phyloP scores from a whole-genome alignment of 2,329 filamentous ascomycete genomes.

The Ascochyta viciae-villosae region DNA sequence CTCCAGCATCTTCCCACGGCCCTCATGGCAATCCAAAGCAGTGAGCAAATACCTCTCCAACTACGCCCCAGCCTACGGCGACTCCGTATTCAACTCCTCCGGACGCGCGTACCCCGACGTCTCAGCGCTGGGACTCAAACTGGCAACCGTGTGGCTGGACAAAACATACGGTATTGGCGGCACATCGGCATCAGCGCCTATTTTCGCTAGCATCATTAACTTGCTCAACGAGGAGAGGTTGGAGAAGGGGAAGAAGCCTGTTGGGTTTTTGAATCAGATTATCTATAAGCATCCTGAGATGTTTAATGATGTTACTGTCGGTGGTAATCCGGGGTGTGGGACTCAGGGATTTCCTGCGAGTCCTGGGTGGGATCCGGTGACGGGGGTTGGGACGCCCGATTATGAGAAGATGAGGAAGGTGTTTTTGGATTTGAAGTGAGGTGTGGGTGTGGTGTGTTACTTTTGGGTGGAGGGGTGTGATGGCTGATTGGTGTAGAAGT shows the following conservation, averaged over 20 bases:
- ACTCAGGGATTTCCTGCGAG: slow-evolving; percentile 35
- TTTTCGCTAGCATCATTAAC: slow-evolving; percentile 63
- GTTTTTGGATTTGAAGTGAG: slow-evolving; percentile 16
- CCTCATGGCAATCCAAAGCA: slow-evolving; percentile 52
- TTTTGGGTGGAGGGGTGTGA: background rate
- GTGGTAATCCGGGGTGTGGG: slow-evolving; percentile 43
- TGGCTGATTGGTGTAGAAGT: no score
- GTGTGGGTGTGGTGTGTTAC: background rate
- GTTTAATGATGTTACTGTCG: slow-evolving; percentile 52
- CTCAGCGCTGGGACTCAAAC: slow-evolving; percentile 61
- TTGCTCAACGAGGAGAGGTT: slow-evolving; percentile 67
- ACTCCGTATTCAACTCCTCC: slow-evolving; percentile 20
- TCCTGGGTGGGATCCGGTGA: slow-evolving; percentile 39
- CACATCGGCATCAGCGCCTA: slow-evolving; percentile 62
- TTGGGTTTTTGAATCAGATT: slow-evolving; percentile 66
- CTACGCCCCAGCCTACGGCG: slow-evolving; percentile 13
- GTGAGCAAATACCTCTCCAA: slow-evolving; percentile 20
- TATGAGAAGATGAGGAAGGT: slow-evolving; percentile 27
- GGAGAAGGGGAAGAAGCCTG: slow-evolving; percentile 52
- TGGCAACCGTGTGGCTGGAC: slow-evolving; percentile 47
- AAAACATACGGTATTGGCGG: slow-evolving; percentile 51
- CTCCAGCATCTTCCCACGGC: slow-evolving; percentile 55
- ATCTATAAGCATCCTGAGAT: slow-evolving; percentile 57
- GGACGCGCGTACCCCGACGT: slow-evolving; percentile 68
- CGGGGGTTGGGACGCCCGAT: slow-evolving; percentile 28